Base-by-base conservation (phyloP, 768 basidiomycete genomes). In the Mycena kentingensis region DNA sequence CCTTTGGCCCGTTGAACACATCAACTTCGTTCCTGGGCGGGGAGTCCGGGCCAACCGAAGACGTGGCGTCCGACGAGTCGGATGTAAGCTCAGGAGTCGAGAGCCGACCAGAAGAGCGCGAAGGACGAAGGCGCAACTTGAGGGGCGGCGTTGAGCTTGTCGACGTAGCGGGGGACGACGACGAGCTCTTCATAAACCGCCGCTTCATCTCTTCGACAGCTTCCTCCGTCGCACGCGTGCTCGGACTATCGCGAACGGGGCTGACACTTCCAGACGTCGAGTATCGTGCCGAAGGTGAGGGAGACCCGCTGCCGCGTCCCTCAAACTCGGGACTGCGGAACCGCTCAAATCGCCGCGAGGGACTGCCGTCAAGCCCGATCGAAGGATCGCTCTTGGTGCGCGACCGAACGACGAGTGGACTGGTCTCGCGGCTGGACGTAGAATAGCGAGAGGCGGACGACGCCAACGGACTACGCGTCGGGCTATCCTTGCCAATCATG, bases 201-300 rank as follows among this genome's bases (percentile, higher is more conserved):
- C 69, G 74, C 67, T 85, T 87, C 81, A 86, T 82, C 60, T 84
- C 80, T 63, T 84, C 79, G 39, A 84, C 71, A 2, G 82, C 81
- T 21, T 82, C 80, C 24, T 70, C 63, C 5, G 77, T 77, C 6
- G 76, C 72, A 19, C 61, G 61, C 27, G 73, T 68, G 55, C 66
- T 73, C 28, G 47, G 50, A 34, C 65, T 68, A 28, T 57, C 55
- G 22, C 63, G 63, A 13, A 63, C 31, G 29, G 68, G 67, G 25
- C 62, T 70, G 5, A 57, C 55, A 46, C 54, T 67, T 49, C 56
- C 54, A 34, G 54, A 55, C 36, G 52, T 52, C 21, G 43, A 46
- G 35, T 57, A 26, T 35, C 65, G 54, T 50, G 51, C 50, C 26
- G 57, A 58, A 24, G 55, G 38, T 36, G 55, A 52, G 29, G 51